Evolutionary conservation across 768 basidiomycete species (phyloP), one percentile per base, ranked within the genome.

Genomic region (Suillus spraguei): DNA sequence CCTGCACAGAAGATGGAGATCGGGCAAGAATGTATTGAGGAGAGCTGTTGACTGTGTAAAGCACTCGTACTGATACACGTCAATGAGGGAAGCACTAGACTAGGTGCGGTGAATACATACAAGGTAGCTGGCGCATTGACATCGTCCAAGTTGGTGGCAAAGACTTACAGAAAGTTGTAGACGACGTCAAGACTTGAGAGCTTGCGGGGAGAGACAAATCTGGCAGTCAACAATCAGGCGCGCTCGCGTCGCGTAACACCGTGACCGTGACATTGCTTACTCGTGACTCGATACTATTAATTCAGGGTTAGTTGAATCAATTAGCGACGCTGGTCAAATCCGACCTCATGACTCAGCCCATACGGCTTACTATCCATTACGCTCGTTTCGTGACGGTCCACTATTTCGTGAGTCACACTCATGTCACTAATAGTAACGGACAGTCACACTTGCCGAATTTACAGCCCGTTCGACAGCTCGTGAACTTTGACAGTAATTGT

Each of bases 1-100:
- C 72, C 3, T 80, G 74, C 14, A 86, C 79, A 46, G 79, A 77
- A 17, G 78, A 75, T 20, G 74, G 72, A 0, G 88, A 90, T 61
- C 86, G 85, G 33, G 91, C 89, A 42, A 92, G 83, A 62, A 92
- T 87, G 67, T 91, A 91, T 69, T 91, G 89, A n/a, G 86, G 82
- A 6, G 87, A 87, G 66, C 83, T 82, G 74, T 91, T 89, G 68
- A 92, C 82, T 44, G 89, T 90, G 73, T 92, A 92, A 63, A 91
- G 81, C 33, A 89, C 84, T 41, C 91, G 88, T 11, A 94, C 83
- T 76, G 55, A 13, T 58, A 20, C 5, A 58, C 4, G 11, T 58
- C 3, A 58, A 20, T 28, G 41, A 6, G 28, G 10, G 17, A 28
- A 58, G 24, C 17, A 58, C 17, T 6, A 41, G 17, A n/a, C 28